Evolutionary conservation across 148 eudicot genomes (phyloP).

Genomic region (Camellia sinensis): DNA sequence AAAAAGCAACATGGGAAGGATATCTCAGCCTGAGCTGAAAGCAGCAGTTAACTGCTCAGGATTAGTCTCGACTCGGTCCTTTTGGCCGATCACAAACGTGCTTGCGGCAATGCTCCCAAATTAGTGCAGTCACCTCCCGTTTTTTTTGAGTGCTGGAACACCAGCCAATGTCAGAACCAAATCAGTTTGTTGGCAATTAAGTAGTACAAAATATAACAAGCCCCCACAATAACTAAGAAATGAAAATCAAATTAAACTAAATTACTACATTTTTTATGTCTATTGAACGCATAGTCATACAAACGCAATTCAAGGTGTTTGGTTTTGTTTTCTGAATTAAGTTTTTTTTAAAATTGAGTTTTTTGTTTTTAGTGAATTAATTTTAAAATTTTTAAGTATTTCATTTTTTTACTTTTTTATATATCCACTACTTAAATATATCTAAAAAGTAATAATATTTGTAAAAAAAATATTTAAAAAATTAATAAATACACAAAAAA

Average conservation of each 20-base stretch:
- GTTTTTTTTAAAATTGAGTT: no score
- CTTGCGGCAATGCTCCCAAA: slow-evolving; percentile 96
- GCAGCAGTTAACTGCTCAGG: slow-evolving; percentile 99
- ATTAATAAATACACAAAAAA: no score
- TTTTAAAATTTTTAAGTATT: no score
- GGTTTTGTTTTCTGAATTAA: no score
- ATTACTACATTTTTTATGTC: background rate
- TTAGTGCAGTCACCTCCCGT: slow-evolving; percentile 78
- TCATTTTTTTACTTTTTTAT: no score
- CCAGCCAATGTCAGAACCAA: slow-evolving; percentile 3
- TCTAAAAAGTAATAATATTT: no score
- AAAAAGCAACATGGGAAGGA: slow-evolving; percentile 50
- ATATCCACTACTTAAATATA: no score
- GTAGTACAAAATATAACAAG: background rate
- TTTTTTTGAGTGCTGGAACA: slow-evolving; percentile 58
- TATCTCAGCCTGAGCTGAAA: slow-evolving; percentile 91
- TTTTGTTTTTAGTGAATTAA: no score
- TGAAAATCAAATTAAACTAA: background rate
- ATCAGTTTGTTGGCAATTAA: background rate
- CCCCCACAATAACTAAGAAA: no score
- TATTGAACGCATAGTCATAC: background rate
- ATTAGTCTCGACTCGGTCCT: slow-evolving; percentile 97
- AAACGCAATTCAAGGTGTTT: no score
- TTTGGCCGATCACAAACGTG: slow-evolving; percentile 87
- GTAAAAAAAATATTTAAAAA: no score